Evolutionary conservation across 202 grass and related monocot species (phyloP), one percentile per base, ranked within the genome.

Genomic region (Setaria italica): DNA sequence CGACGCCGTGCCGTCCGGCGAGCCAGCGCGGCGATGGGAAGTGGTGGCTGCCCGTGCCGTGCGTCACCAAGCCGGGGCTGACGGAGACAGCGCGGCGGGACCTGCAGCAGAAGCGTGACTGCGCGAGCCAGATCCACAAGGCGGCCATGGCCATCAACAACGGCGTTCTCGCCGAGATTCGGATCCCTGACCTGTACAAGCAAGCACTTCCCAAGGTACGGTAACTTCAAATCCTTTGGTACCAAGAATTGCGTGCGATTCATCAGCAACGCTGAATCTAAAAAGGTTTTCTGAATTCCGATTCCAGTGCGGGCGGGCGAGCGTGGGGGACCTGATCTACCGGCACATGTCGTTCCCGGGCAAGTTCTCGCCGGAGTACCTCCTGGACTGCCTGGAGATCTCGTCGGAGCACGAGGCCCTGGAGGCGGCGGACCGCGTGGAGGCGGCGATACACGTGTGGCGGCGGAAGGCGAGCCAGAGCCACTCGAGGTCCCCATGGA

Each of bases 101-200:
- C 88, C 87, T 98, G 58, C 91, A 55, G 77, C 80, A 95, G 84
- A 98, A 91, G 84, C 92, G 87, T 7, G 95, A 98, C 80, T 98
- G 91, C 50, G 86, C 95, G 7, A 93, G 71, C 80, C 95, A 98
- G 89, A 94, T 98, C 79, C 95, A 98, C 81, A 98, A 98, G 85
- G 93, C 93, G 6, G 93, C 93, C 72, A 92, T 95, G 93, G 95
- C 95, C 55, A 98, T 98, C 90, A 98, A 95, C 91, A 88, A 91
- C 1, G 74, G 55, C 46, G 60, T 95, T 62, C 89, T 98, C 13
- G 87, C 88, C 0, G 93, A 98, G 66, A 94, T 98, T 30, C 90
- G 90, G 78, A 87, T 98, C 63, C 93, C 93, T 0, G 91, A 95
- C n/a, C 70, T 87, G 13, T 98, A 98, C 88, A 88, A 86, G 57